phyloP scores from a whole-genome alignment of 1,284 basidiomycete genomes.

The Rhodotorula sp. region DNA sequence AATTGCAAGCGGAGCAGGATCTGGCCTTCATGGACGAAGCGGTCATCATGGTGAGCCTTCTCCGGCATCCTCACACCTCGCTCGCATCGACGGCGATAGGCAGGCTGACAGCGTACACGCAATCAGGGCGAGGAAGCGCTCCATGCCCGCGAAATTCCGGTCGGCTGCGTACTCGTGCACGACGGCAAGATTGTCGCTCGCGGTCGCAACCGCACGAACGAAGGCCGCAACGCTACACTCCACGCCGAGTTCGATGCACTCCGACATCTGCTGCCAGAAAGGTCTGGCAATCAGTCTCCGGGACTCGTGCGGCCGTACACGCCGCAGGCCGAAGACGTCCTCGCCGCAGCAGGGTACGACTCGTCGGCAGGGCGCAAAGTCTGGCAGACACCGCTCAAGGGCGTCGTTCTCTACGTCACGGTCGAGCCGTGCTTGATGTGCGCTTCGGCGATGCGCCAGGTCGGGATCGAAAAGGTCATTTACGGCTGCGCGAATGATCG shows the following conservation, averaged over 20 bases:
- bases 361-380: slow-evolving; percentile 13
- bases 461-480: slow-evolving; percentile 86
- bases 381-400: slow-evolving; percentile 63
- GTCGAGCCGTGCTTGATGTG: slow-evolving; percentile 99
- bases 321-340: slow-evolving; percentile 20
- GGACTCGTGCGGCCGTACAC: slow-evolving; percentile 23
- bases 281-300: slow-evolving; percentile 23
- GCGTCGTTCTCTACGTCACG: slow-evolving; percentile 91
- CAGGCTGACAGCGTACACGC: neutral
- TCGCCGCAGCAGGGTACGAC: neutral
- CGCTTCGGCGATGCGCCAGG: slow-evolving; percentile 86
- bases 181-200: slow-evolving; percentile 71
- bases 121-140: slow-evolving; percentile 72
- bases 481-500: slow-evolving; percentile 96
- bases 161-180: slow-evolving; percentile 93
- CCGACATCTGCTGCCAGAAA: slow-evolving; percentile 71
- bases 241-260: slow-evolving; percentile 99
- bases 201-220: slow-evolving; percentile 91
- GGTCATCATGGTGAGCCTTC: slow-evolving; percentile 41
- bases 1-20: slow-evolving; percentile 41
- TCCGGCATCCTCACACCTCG: neutral
- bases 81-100: neutral
- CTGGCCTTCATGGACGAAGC: slow-evolving; percentile 46
- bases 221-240: slow-evolving; percentile 88
- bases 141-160: slow-evolving; percentile 82